These are phyloP conservation scores for Hirsutella thompsonii DNA, from an alignment of 2,329 filamentous ascomycete genomes.

Conservation along the genomic window DNA sequence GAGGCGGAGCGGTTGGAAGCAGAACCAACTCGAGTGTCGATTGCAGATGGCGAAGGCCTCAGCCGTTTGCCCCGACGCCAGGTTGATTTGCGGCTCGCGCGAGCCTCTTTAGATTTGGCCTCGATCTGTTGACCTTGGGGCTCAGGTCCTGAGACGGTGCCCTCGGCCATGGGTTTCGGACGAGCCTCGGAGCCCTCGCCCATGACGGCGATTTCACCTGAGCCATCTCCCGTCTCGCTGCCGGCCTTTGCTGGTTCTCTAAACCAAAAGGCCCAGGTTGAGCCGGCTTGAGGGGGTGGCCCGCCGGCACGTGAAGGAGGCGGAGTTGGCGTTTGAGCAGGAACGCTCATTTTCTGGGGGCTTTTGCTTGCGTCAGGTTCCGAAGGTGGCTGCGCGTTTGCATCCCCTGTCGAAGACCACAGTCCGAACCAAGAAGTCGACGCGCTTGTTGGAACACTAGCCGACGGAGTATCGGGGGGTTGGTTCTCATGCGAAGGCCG, in stretches of 20 bases:
- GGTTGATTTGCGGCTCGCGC: constrained; percentile 12
- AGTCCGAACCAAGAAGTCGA: constrained; percentile 27
- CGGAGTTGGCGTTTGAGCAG: constrained; percentile 6
- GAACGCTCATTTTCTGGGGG: constrained; percentile 27
- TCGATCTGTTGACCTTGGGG: constrained; percentile 15
- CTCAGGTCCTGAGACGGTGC: constrained; percentile 24
- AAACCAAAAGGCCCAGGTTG: constrained; percentile 76
- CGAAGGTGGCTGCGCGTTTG: constrained; percentile 1
- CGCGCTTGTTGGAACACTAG: constrained; percentile 6
- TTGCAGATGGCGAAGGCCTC: constrained; percentile 34
- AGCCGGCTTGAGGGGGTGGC: constrained; percentile 36
- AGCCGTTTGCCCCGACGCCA: constrained; percentile 31
- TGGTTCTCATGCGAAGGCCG: constrained; percentile 9
- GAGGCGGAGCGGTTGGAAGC: constrained; percentile 6
- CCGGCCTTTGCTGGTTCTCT: constrained; percentile 33
- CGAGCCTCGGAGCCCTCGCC: constrained; percentile 43
- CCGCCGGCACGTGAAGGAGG: constrained; percentile 16
- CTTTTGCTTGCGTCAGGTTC: constrained; percentile 22
- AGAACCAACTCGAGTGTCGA: constrained; percentile 22
- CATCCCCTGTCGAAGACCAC: constrained; percentile 18
- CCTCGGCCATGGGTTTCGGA: constrained; percentile 31
- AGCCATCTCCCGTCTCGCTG: constrained; percentile 22
- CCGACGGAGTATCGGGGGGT: constrained; percentile 4
- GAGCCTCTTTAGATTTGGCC: constrained; percentile 16
- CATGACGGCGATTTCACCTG: constrained; percentile 43